These are phyloP conservation scores for Trichoderma cornu-damae DNA, from an alignment of 2,329 filamentous ascomycete genomes.

Conservation along the genomic window DNA sequence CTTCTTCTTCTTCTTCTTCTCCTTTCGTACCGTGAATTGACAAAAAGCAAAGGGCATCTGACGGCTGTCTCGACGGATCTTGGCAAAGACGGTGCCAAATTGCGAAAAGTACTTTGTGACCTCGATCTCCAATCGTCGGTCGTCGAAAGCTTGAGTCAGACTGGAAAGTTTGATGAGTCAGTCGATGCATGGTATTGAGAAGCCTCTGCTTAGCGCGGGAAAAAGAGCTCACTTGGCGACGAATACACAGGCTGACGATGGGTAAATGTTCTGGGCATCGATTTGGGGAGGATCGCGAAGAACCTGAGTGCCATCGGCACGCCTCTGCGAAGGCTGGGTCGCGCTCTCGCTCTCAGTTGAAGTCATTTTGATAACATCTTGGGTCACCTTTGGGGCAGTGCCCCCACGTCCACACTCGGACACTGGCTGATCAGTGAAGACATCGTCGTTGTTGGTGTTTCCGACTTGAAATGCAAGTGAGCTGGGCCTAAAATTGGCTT, in stretches of 20 bases:
- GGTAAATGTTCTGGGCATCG: slow-evolving; percentile 50
- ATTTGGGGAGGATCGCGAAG: slow-evolving; percentile 23
- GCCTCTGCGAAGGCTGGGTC: background rate
- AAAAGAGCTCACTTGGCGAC: slow-evolving; percentile 57
- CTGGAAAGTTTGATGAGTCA: slow-evolving; percentile 34
- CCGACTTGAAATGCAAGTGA: slow-evolving; percentile 18
- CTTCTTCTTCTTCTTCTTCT: background rate
- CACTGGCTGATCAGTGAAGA: background rate
- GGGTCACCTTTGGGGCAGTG: background rate
- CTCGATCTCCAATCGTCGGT: slow-evolving; percentile 47
- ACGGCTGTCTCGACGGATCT: slow-evolving; percentile 54
- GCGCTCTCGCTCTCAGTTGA: background rate
- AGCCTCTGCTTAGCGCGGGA: background rate
- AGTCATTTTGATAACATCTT: background rate
- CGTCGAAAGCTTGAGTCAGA: slow-evolving; percentile 46
- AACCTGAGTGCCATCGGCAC: background rate
- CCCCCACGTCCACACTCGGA: background rate
- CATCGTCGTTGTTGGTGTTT: slow-evolving; percentile 6
- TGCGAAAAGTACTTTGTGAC: slow-evolving; percentile 49
- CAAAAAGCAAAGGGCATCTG: slow-evolving; percentile 61
- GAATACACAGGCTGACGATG: slow-evolving; percentile 56
- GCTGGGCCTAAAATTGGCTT: background rate
- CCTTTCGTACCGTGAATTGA: slow-evolving; percentile 53
- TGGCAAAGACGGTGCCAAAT: slow-evolving; percentile 56
- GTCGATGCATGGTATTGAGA: background rate